A percentile compares a stretch with the other conserved stretches of the same genome.
phyloP scores from a whole-genome alignment of 768 basidiomycete species.

The Amanita polypyramis region DNA sequence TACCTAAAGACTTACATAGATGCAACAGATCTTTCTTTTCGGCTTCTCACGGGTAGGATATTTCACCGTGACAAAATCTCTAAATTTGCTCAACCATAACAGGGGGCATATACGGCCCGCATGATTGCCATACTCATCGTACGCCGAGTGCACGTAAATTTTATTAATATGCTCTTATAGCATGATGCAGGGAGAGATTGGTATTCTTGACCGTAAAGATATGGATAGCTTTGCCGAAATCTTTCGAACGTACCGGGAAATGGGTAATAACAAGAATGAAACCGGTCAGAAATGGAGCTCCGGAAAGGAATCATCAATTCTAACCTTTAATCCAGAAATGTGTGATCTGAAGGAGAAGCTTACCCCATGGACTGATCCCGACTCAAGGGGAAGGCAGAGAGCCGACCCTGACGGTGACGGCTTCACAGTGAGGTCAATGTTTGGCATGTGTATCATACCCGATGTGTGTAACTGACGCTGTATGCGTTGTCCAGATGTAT shows the following conservation, averaged over 20 bases:
- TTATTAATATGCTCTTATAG: background rate
- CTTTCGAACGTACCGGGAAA: constrained; percentile 49
- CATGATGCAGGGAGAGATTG: constrained; percentile 47
- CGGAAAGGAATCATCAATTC: background rate
- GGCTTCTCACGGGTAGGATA: constrained; percentile 59
- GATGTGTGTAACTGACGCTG: background rate
- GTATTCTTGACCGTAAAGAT: constrained; percentile 55
- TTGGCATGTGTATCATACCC: background rate
- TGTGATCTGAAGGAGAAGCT: constrained; percentile 31
- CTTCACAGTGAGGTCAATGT: constrained; percentile 54
- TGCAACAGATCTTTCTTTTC: constrained; percentile 57
- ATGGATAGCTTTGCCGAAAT: constrained; percentile 66
- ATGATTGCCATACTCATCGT: constrained; percentile 68
- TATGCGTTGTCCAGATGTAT: constrained; percentile 34
- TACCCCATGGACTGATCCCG: constrained; percentile 40
- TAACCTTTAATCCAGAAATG: constrained; percentile 21
- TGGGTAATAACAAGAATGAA: constrained; percentile 41
- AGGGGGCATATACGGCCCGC: constrained; percentile 72
- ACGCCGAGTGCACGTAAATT: constrained; percentile 12
- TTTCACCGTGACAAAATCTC: background rate
- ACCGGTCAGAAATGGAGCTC: constrained; percentile 24
- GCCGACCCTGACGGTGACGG: constrained; percentile 31
- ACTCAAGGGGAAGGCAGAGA: constrained; percentile 43
- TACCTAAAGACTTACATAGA: constrained; percentile 6
- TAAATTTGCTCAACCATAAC: background rate